A percentile compares a stretch with the other conserved stretches of the same genome.
phyloP scores from a whole-genome alignment of 2,329 filamentous ascomycete species.

The Apiospora malaysiana region DNA sequence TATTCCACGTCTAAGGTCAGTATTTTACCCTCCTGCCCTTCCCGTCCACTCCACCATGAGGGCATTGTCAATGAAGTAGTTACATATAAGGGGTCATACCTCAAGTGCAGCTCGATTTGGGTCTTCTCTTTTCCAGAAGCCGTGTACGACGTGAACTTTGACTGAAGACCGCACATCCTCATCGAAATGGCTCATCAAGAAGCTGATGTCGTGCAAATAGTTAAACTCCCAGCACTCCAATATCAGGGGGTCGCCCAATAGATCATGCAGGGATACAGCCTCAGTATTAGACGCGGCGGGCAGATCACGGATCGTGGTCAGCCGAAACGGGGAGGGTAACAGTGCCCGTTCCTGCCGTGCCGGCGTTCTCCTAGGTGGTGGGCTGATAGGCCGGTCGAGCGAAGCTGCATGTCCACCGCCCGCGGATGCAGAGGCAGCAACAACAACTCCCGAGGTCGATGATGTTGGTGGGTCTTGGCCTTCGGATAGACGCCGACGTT shows the following conservation, averaged over 20 bases:
- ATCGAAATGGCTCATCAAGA: conserved; percentile 61
- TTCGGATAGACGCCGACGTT: conserved; percentile 33
- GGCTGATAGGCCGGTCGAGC: conserved; percentile 51
- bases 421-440: conserved; percentile 10
- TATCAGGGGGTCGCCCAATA: conserved; percentile 78
- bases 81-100: conserved; percentile 47
- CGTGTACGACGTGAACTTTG: conserved; percentile 63
- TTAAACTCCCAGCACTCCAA: conserved; percentile 76
- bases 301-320: conserved; percentile 73
- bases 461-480: conserved; percentile 21
- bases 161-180: conserved; percentile 54
- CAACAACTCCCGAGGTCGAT: background rate
- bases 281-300: conserved; percentile 65
- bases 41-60: too few relatives aligned
- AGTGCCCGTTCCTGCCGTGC: conserved; percentile 24
- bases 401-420: conserved; percentile 33
- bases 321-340: conserved; percentile 70
- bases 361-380: conserved; percentile 45
- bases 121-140: conserved; percentile 73
- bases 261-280: conserved; percentile 67
- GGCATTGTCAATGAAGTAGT: background rate
- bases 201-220: conserved; percentile 65
- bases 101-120: conserved; percentile 60
- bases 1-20: background rate
- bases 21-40: background rate